A percentile compares a stretch with the other conserved stretches of the same genome.
Conservation (phyloP, 1,284 basidiomycete species). For the Cryptococcus hybrid region DNA sequence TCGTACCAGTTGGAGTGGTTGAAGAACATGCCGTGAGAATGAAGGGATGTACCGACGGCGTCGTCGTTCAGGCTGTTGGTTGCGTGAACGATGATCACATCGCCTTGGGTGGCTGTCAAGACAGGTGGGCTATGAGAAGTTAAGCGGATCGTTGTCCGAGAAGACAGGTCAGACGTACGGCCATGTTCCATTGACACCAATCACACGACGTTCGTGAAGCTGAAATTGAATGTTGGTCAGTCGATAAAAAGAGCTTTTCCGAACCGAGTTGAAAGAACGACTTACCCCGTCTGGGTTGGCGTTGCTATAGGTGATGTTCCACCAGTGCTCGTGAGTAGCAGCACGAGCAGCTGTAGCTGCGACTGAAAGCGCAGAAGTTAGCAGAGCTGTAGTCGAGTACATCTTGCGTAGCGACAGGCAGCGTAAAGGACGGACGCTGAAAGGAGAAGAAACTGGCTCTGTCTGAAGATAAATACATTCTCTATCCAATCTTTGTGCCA, state of each 20-base stretch:
- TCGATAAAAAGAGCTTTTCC: background rate
- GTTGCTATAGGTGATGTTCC: constrained; percentile 45
- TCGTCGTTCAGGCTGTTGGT: constrained; percentile 64
- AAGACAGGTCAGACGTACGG: constrained; percentile 59
- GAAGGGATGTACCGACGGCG: constrained; percentile 56
- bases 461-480: background rate
- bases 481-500: too few relatives aligned
- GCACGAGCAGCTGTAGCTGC: constrained; percentile 26
- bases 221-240: background rate
- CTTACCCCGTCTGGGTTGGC: constrained; percentile 50
- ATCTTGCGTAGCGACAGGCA: background rate
- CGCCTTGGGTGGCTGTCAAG: constrained; percentile 64
- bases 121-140: constrained; percentile 64
- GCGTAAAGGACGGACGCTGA: background rate
- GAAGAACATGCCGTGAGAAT: constrained; percentile 93
- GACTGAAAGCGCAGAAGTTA: constrained; percentile 16
- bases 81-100: constrained; percentile 70
- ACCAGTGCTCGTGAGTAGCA: constrained; percentile 42
- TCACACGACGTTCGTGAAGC: constrained; percentile 60
- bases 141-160: background rate
- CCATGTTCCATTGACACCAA: constrained; percentile 86
- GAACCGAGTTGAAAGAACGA: background rate
- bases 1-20: constrained; percentile 83
- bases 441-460: background rate
- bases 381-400: constrained; percentile 3